Evolutionary conservation across 179 eudicot genomes (phyloP).

Genomic region (Actinidia polygama): DNA sequence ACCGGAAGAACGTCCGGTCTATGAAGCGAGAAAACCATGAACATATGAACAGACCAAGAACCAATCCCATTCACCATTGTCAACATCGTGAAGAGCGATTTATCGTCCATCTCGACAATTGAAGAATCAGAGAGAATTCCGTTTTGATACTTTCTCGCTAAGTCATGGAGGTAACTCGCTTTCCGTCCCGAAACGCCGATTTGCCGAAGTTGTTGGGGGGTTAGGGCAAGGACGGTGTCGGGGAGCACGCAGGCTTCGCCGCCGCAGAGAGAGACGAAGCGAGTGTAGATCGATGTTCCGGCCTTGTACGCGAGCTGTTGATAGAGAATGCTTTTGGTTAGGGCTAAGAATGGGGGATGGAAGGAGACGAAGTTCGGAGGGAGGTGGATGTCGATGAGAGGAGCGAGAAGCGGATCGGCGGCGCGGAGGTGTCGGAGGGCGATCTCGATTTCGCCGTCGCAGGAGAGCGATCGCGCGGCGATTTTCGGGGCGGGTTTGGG

Average conservation of each 20-base stretch:
- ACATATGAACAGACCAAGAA: conserved; percentile 96
- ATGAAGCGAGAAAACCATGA: conserved; percentile 82
- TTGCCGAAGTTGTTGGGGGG: conserved; percentile 68
- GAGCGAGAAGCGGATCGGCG: conserved; percentile 54
- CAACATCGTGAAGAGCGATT: conserved; percentile 79
- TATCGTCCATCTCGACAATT: conserved; percentile 81
- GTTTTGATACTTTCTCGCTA: conserved; percentile 71
- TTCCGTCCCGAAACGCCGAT: conserved; percentile 86
- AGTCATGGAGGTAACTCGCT: conserved; percentile 69
- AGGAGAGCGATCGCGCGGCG: conserved; percentile 41
- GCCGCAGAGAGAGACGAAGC: conserved; percentile 77
- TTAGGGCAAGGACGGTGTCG: conserved; percentile 49
- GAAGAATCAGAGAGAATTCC: conserved; percentile 73
- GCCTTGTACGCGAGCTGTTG: conserved; percentile 92
- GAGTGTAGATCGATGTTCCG: conserved; percentile 69
- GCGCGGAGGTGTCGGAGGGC: conserved; percentile 65
- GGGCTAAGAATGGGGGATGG: conserved; percentile 71
- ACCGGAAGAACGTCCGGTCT: conserved; percentile 92
- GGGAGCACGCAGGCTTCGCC: conserved; percentile 63
- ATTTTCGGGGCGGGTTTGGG: conserved; percentile 12
- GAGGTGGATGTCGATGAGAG: conserved; percentile 46
- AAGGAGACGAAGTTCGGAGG: conserved; percentile 69
- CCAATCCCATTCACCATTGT: conserved; percentile 96
- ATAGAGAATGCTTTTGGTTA: conserved; percentile 71
- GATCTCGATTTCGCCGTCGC: conserved; percentile 51